A percentile compares a stretch with the other conserved stretches of the same genome.
phyloP scores from a whole-genome alignment of 805 yeast genomes.

The Komagataella ulmi region DNA sequence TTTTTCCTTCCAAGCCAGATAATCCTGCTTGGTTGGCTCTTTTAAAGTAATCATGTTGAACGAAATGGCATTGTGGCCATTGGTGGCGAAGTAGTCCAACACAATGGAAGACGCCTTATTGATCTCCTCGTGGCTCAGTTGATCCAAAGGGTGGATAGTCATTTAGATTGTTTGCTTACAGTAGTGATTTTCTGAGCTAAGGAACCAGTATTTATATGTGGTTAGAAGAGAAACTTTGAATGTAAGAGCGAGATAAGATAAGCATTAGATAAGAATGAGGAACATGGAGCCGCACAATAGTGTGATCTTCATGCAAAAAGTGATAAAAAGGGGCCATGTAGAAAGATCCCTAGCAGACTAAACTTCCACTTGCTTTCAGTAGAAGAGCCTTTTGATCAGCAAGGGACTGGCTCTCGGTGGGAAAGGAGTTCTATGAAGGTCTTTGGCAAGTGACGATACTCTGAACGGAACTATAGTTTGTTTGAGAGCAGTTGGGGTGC shows the following conservation, averaged over 20 bases:
- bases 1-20: slow-evolving; percentile 51
- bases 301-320: neutral
- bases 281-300: neutral
- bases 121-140: slow-evolving; percentile 52
- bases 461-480: neutral
- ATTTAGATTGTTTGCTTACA: neutral
- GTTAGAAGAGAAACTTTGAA: neutral
- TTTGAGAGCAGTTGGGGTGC: neutral
- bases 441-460: no score
- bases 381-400: no score
- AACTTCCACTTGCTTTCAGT: no score
- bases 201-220: neutral
- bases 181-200: neutral
- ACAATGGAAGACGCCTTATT: slow-evolving; percentile 39
- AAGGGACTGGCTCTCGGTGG: no score
- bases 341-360: neutral
- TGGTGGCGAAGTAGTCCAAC: slow-evolving; percentile 31
- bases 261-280: neutral
- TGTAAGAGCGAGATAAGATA: neutral
- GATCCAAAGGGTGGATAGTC: slow-evolving; percentile 52
- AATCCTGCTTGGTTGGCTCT: slow-evolving; percentile 58
- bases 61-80: slow-evolving; percentile 17
- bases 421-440: no score
- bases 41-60: slow-evolving; percentile 61
- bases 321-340: neutral